Evolutionary conservation across 441 rosid genomes (phyloP), one percentile per base, ranked within the genome.

Genomic region (Hura crepitans): DNA sequence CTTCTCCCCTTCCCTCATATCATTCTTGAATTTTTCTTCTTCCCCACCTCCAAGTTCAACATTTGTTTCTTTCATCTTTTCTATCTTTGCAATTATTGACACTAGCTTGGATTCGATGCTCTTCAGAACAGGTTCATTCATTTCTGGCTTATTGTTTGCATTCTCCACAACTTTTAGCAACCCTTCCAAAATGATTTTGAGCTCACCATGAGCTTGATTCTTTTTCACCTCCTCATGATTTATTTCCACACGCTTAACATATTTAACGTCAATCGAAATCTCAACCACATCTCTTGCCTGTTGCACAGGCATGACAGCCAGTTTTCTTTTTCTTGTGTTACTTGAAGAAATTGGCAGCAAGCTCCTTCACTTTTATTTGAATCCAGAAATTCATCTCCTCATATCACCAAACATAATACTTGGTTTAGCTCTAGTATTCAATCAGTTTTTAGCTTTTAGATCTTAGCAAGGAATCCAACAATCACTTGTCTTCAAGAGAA

Each of bases 191-290:
- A 43, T n/a, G 3, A 17, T 11, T 15, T 1, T 46, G 15, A 28
- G 15, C n/a, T 27, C 8, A 46, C 30, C n/a, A 3, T 20, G n/a
- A n/a, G n/a, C 37, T 15, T 18, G 12, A 64, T 46, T 13, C 18
- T 18, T 22, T 15, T 12, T 62, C 50, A 22, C 66, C 28, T 22
- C 65, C 43, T 33, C 47, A 35, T 22, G 66, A 23, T 23, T 27
- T 15, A 22, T 39, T 35, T 17, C 49, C 37, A 53, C 30, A 15
- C 28, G 39, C 20, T 8, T 64, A n/a, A 64, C 20, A 51, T 28
- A 67, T 55, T 67, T 54, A 8, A 67, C 12, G 20, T 53, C 61
- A 23, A 51, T 31, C 15, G 59, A 55, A 67, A 67, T 55, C 61
- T 28, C 30, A 67, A 39, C 54, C 28, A 39, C 45, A 37, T 51